Base-by-base conservation (phyloP, 371 early-diverging fungal species). In the Batkoa obscura region DNA sequence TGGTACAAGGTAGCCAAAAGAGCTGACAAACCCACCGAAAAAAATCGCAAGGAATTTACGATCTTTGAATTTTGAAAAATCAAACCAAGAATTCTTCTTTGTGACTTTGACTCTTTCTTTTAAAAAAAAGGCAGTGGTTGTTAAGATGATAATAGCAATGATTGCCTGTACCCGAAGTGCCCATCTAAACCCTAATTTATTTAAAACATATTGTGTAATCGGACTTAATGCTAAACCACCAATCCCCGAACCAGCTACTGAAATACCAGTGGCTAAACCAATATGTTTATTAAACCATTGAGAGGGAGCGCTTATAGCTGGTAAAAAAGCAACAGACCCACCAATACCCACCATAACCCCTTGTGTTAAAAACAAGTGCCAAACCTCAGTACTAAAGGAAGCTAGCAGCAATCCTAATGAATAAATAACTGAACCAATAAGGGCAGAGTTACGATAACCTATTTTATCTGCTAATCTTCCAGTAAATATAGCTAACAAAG, bases 141-240 rank as follows among this genome's bases (percentile, higher is more conserved):
- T 57, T 62, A 62, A 34, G 59, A 45, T 49, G 0, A 67, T 76
- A 46, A 79, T 61, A 0, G 67, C 66, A 12, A 71, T 67, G 48
- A 79, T 73, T 0, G 80, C 84, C 2, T 72, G 60, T 2, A 77
- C 66, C 3, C 84, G 74, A 43, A 85, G 62, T 2, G 84, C 69
- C 78, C 79, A 83, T 5, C 67, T 67, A 38, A 70, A 62, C 0
- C 83, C 85, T 2, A 80, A 58, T 3, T 55, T 65, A 31, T 67
- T 62, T 50, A 86, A 72, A 4, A 86, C 59, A 15, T 58, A 58
- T 38, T 74, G 78, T 59, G 80, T 67, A 3, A 88, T 59, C 17
- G 81, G 80, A 0, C 81, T 74, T 60, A 86, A 65, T 15, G 79
- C 70, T 2, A 87, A 68, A 0, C 87, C 87, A 32, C 87, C 90